Conservation (phyloP, 192 early-diverging fungal genomes). For the Backusella circina region DNA sequence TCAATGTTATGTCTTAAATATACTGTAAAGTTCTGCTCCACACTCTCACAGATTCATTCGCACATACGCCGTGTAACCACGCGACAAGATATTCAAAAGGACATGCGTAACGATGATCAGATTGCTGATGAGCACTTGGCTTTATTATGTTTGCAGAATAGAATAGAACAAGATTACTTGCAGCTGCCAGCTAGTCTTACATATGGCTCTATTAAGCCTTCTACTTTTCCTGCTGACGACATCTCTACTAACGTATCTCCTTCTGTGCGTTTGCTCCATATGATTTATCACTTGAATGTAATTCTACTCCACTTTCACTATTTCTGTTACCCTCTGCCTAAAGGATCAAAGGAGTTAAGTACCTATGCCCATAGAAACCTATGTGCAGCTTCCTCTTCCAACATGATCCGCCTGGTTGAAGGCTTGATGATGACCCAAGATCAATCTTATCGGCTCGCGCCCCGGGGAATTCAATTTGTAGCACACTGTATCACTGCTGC, state of each 20-base stretch:
- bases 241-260: background rate
- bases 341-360: background rate
- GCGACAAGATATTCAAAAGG: background rate
- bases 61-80: constrained; percentile 1
- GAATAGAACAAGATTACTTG: background rate
- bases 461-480: constrained; percentile 2
- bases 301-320: constrained; percentile 7
- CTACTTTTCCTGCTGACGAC: background rate
- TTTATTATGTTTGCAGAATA: constrained; percentile 2
- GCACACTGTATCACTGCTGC: background rate
- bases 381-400: background rate
- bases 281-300: constrained; percentile 18
- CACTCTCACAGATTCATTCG: constrained; percentile 3
- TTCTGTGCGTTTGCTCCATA: background rate
- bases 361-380: background rate
- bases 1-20: background rate
- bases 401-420: constrained; percentile 5
- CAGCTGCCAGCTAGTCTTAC: background rate
- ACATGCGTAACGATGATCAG: background rate
- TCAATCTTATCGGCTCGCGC: background rate
- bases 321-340: background rate
- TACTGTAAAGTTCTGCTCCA: background rate
- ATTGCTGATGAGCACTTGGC: background rate
- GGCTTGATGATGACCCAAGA: background rate
- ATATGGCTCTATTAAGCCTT: background rate